phyloP scores from a whole-genome alignment of 225 moss, liverwort and hornwort genomes.

The Pleurozium schreberi region DNA sequence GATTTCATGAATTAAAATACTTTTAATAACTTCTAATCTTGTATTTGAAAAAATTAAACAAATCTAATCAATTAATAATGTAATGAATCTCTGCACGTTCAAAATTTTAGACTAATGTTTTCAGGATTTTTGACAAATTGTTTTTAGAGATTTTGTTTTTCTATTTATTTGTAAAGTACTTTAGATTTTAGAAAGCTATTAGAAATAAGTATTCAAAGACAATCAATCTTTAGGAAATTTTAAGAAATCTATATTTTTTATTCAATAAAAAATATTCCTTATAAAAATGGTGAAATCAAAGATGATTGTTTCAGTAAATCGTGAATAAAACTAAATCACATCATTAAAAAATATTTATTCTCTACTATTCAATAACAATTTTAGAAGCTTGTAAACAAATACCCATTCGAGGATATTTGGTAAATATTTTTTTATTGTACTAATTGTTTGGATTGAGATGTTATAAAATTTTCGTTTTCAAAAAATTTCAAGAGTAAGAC shows the following conservation, averaged over 20 bases:
- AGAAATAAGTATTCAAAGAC: too few species aligned
- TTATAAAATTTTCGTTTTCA: too few species aligned
- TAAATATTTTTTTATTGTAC: background rate
- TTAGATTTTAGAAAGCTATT: too few species aligned
- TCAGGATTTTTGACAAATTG: background rate
- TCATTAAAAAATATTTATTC: too few species aligned
- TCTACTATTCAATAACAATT: background rate
- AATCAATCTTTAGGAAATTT: too few species aligned
- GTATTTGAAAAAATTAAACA: background rate
- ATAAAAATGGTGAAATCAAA: background rate
- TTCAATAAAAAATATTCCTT: too few species aligned
- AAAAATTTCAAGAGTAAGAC: rapidly evolving
- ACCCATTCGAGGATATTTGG: background rate
- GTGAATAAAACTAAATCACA: background rate
- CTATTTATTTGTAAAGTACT: too few species aligned
- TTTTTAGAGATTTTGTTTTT: too few species aligned
- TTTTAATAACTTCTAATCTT: background rate
- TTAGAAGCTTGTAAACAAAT: background rate
- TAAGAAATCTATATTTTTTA: background rate
- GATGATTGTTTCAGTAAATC: background rate
- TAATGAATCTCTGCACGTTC: background rate
- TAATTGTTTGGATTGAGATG: too few species aligned
- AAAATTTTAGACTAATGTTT: background rate
- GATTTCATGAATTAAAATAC: background rate
- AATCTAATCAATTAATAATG: background rate